Evolutionary conservation across 1,284 basidiomycete genomes (phyloP).

Genomic region (Coriolopsis trogii): DNA sequence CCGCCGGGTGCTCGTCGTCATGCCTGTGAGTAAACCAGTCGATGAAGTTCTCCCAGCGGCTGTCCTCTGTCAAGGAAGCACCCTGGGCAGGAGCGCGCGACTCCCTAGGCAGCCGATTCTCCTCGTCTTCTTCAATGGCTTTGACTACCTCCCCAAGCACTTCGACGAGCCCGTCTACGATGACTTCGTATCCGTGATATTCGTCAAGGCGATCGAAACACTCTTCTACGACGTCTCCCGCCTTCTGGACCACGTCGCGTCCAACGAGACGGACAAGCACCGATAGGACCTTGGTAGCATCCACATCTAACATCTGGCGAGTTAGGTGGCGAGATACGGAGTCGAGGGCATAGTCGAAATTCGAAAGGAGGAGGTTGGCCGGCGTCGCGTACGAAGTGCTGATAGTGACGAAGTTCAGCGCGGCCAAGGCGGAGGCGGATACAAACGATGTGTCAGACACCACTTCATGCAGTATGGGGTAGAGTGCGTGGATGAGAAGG

Average conservation of each 20-base stretch:
- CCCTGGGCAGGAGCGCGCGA: background rate
- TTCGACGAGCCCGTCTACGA: constrained; percentile 87
- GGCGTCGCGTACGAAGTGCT: constrained; percentile 82
- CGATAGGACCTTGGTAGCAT: constrained; percentile 80
- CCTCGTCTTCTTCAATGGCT: constrained; percentile 63
- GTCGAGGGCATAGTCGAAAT: constrained; percentile 94
- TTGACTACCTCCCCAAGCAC: constrained; percentile 80
- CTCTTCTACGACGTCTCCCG: constrained; percentile 91
- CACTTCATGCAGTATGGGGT: constrained; percentile 83
- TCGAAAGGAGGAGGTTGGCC: constrained; percentile 83
- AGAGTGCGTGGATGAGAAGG: constrained; percentile 79
- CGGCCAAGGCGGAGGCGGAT: constrained; percentile 68
- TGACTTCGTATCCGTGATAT: constrained; percentile 85
- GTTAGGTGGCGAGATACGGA: constrained; percentile 81
- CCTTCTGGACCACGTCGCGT: constrained; percentile 79
- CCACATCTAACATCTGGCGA: constrained; percentile 75
- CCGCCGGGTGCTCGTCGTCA: constrained; percentile 24
- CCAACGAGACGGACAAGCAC: constrained; percentile 87
- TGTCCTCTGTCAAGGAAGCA: constrained; percentile 20
- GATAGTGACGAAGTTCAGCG: constrained; percentile 70
- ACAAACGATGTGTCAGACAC: constrained; percentile 71
- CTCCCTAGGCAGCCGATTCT: constrained; percentile 21
- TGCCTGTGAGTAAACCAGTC: constrained; percentile 66
- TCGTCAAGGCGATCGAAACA: constrained; percentile 94
- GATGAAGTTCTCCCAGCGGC: constrained; percentile 48